Percentiles rank a stretch among this genome's conserved stretches.
Evolutionary conservation across 2,329 filamentous ascomycete genomes (phyloP).

Genomic region (Capronia epimyces): DNA sequence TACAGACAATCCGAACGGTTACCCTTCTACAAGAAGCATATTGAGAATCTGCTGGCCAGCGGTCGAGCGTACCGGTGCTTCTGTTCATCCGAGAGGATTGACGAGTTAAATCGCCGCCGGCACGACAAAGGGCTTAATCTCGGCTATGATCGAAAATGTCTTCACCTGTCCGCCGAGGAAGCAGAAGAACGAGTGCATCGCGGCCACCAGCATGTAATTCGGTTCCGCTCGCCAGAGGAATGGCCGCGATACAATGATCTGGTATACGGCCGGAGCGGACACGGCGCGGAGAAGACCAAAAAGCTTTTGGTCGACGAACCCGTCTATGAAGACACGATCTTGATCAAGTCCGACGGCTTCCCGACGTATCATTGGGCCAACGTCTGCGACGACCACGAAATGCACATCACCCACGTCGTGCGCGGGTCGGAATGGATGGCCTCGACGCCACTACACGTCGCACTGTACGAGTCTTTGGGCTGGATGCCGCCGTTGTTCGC

Average conservation of each 20-base stretch:
- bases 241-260: slow-evolving; percentile 67
- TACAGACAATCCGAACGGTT: slow-evolving; percentile 86
- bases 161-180: slow-evolving; percentile 56
- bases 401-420: slow-evolving; percentile 94
- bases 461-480: slow-evolving; percentile 69
- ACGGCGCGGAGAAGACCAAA: slow-evolving; percentile 49
- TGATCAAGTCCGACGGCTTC: slow-evolving; percentile 84
- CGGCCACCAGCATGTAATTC: slow-evolving; percentile 69
- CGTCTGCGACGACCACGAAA: slow-evolving; percentile 90
- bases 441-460: slow-evolving; percentile 75
- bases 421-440: slow-evolving; percentile 94
- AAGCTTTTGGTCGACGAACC: slow-evolving; percentile 40
- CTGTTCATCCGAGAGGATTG: slow-evolving; percentile 68
- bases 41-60: slow-evolving; percentile 60
- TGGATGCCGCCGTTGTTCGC: slow-evolving; percentile 71
- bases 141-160: slow-evolving; percentile 69
- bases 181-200: slow-evolving; percentile 63
- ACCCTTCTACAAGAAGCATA: slow-evolving; percentile 64
- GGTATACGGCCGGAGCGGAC: slow-evolving; percentile 62
- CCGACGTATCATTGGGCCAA: slow-evolving; percentile 98
- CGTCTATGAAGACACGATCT: slow-evolving; percentile 73
- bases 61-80: slow-evolving; percentile 90
- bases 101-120: slow-evolving; percentile 59
- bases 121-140: slow-evolving; percentile 54
- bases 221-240: slow-evolving; percentile 61